Percentiles rank a stretch among this genome's conserved stretches.
These are phyloP conservation scores for Fabrea salina DNA, from an alignment of 169 alveolate genomes.

Conservation along the genomic window DNA sequence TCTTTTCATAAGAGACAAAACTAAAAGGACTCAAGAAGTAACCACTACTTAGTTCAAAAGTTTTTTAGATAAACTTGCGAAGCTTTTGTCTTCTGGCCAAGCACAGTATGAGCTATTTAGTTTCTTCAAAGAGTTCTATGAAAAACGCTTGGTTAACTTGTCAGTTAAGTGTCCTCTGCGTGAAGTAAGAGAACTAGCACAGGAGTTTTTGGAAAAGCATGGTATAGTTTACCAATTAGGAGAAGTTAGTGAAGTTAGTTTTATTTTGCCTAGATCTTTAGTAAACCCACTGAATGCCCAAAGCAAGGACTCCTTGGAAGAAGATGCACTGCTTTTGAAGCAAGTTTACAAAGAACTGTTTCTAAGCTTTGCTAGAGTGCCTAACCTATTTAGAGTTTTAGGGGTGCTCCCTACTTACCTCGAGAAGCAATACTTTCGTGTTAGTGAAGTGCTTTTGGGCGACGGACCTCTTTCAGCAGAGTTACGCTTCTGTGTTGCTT, in stretches of 20 bases:
- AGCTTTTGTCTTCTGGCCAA: neutral
- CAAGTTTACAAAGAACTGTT: neutral
- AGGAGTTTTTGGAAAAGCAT: neutral
- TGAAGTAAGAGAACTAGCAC: neutral
- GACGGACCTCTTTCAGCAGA: neutral
- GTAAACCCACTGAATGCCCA: neutral
- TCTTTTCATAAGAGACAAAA: neutral
- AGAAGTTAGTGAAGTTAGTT: neutral
- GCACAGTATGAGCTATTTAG: too few relatives aligned
- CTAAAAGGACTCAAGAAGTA: neutral
- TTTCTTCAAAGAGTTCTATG: neutral
- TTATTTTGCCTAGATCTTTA: neutral
- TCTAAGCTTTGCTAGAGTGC: neutral
- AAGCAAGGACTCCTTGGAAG: neutral
- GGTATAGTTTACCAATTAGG: neutral
- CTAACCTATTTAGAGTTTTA: neutral
- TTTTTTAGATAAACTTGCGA: neutral
- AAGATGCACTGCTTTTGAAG: neutral
- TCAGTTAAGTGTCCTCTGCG: neutral
- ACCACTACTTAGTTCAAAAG: neutral
- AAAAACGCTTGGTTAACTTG: neutral
- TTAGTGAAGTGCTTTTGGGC: neutral
- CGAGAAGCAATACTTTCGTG: neutral
- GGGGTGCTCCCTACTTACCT: slow-evolving; percentile 25
- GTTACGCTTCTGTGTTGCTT: slow-evolving; percentile 15